A percentile compares a stretch with the other conserved stretches of the same genome.
phyloP scores from a whole-genome alignment of 2,329 filamentous ascomycete species.

The Capronia americana region DNA sequence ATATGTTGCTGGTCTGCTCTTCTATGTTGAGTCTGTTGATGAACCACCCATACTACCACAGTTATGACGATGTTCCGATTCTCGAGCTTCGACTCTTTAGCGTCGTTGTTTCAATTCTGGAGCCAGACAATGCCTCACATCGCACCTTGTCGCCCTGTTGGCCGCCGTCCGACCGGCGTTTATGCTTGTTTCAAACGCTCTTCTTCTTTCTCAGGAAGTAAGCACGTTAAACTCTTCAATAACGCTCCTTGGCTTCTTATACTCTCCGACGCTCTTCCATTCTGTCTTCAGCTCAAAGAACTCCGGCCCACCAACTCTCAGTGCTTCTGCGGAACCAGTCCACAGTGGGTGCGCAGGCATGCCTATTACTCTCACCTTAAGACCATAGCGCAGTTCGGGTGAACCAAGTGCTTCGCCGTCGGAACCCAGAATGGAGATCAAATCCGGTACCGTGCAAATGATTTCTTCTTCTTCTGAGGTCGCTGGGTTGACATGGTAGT shows the following conservation, averaged over 20 bases:
- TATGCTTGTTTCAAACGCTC: neutral
- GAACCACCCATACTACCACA: neutral
- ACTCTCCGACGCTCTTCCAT: conserved; percentile 39
- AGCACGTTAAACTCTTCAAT: conserved; percentile 40
- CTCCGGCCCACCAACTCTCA: conserved; percentile 51
- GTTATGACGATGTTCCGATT: neutral
- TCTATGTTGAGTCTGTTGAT: neutral
- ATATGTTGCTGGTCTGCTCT: neutral
- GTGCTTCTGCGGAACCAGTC: conserved; percentile 49
- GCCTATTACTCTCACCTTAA: conserved; percentile 59
- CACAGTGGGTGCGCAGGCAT: conserved; percentile 59
- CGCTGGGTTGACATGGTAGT: conserved; percentile 17
- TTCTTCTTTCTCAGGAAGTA: neutral
- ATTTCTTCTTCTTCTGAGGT: conserved; percentile 33
- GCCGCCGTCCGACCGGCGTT: neutral
- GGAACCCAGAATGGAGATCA: conserved; percentile 37
- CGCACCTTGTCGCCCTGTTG: neutral
- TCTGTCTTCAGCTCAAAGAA: conserved; percentile 45
- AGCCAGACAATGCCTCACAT: neutral
- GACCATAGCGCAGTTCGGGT: conserved; percentile 54
- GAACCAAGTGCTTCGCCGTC: conserved; percentile 37
- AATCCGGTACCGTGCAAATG: conserved; percentile 45
- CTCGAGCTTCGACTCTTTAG: neutral
- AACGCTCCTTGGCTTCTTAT: conserved; percentile 40
- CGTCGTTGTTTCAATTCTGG: neutral